Conservation (phyloP, 1,284 basidiomycete species). For the Ceratobasidium sp. region DNA sequence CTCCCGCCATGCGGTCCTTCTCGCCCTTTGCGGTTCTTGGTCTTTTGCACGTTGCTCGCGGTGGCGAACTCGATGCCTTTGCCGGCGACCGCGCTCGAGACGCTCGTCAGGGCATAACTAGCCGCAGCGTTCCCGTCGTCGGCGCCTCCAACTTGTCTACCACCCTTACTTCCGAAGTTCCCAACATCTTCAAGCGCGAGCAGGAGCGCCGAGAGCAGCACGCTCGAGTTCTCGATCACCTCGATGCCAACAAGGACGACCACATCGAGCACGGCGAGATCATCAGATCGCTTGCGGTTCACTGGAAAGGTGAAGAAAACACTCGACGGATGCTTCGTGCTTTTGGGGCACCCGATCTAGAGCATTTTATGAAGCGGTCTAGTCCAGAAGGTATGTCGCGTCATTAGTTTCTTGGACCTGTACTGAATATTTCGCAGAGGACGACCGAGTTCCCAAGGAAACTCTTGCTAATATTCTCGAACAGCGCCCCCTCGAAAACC, state of each 20-base stretch:
- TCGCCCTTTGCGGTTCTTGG: conserved; percentile 14
- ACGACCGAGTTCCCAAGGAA: background rate
- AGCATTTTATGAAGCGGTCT: background rate
- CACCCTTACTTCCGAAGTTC: background rate
- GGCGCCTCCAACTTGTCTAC: background rate
- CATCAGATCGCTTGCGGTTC: background rate
- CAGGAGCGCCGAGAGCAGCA: background rate
- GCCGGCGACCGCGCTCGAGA: conserved; percentile 7
- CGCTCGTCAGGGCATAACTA: background rate
- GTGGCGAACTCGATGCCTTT: conserved; percentile 8
- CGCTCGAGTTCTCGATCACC: background rate
- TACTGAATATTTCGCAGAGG: background rate
- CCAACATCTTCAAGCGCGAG: background rate
- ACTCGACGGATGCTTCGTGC: conserved; percentile 4
- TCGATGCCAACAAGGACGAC: conserved; percentile 14
- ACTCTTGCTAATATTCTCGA: background rate
- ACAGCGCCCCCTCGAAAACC: background rate
- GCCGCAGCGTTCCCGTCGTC: background rate
- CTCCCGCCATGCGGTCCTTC: conserved; percentile 9
- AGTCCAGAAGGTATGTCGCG: background rate
- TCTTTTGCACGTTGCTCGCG: conserved; percentile 6
- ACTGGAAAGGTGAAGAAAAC: background rate
- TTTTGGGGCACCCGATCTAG: background rate
- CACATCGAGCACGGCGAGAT: conserved; percentile 7
- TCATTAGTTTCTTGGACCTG: background rate